These are phyloP conservation scores for Pachyrhizus erosus DNA, from an alignment of 306 rosid species.

Conservation along the genomic window DNA sequence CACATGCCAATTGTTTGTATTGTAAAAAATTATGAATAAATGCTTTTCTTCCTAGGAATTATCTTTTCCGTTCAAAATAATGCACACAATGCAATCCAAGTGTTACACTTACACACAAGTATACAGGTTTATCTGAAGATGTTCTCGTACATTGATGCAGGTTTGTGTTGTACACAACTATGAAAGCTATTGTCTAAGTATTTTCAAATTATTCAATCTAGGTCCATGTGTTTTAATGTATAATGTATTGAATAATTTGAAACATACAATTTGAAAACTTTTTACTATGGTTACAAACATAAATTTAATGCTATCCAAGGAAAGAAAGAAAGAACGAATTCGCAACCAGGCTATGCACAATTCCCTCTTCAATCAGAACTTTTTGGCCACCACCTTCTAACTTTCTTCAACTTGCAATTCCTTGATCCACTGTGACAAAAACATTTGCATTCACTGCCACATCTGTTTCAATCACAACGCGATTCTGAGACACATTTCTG, in stretches of 20 bases:
- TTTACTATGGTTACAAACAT: neutral
- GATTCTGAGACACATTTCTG: conserved; percentile 67
- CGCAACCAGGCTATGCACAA: conserved; percentile 13
- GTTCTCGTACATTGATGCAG: no score
- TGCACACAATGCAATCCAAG: no score
- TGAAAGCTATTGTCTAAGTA: neutral
- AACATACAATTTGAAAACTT: conserved; percentile 6
- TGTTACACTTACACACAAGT: no score
- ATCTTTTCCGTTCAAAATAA: neutral
- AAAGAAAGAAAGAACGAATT: neutral
- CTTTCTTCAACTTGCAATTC: conserved; percentile 40
- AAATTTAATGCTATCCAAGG: neutral
- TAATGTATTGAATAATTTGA: neutral
- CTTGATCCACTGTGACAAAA: conserved; percentile 73
- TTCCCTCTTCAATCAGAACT: conserved; percentile 28
- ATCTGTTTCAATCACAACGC: conserved; percentile 65
- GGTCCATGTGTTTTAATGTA: neutral
- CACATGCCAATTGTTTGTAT: neutral
- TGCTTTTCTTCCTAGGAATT: neutral
- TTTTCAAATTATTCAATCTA: neutral
- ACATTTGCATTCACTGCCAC: conserved; percentile 53
- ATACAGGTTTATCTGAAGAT: no score
- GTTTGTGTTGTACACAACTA: no score
- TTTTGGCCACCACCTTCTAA: neutral
- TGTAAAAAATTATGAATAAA: neutral